Percentiles rank a stretch among this genome's conserved stretches.
These are phyloP conservation scores for Penicillium daleae DNA, from an alignment of 495 filamentous ascomycete genomes.

Conservation along the genomic window DNA sequence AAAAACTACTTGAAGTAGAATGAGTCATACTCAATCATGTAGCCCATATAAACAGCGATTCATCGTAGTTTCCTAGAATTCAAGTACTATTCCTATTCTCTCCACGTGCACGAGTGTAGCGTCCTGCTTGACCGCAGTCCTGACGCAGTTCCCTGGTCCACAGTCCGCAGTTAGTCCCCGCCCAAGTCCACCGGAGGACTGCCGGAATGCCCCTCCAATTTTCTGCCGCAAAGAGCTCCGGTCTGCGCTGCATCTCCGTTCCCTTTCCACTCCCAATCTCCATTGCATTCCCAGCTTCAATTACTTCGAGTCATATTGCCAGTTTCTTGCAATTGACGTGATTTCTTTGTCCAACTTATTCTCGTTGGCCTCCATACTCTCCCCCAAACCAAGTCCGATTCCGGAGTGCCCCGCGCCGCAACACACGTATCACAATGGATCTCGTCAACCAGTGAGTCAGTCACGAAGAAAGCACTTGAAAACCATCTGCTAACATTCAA, in stretches of 20 bases:
- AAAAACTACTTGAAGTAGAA: too few species aligned
- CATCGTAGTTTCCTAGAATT: too few species aligned
- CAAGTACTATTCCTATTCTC: not conserved
- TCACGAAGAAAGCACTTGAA: conserved; percentile 9
- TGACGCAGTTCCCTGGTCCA: not conserved
- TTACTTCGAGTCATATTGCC: conserved; percentile 1
- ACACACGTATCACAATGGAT: conserved; percentile 62
- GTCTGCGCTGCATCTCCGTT: conserved; percentile 11
- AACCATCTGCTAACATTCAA: conserved; percentile 10
- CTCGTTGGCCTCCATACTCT: not conserved
- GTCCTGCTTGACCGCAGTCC: not conserved
- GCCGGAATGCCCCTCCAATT: conserved; percentile 31
- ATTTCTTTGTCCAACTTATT: not conserved
- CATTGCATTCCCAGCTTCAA: conserved; percentile 9
- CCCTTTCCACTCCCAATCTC: not conserved
- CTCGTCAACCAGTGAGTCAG: conserved; percentile 79
- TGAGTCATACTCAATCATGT: not conserved
- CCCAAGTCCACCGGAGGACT: not conserved
- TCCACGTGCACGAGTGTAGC: not conserved
- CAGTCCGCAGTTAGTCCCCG: not conserved
- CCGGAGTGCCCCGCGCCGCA: conserved; percentile 35
- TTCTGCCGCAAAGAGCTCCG: conserved; percentile 32
- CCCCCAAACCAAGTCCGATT: not conserved
- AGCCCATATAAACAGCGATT: too few species aligned
- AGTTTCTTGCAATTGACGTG: conserved; percentile 21